phyloP scores from a whole-genome alignment of 1,284 basidiomycete species.

The Cryptococcus sp. region DNA sequence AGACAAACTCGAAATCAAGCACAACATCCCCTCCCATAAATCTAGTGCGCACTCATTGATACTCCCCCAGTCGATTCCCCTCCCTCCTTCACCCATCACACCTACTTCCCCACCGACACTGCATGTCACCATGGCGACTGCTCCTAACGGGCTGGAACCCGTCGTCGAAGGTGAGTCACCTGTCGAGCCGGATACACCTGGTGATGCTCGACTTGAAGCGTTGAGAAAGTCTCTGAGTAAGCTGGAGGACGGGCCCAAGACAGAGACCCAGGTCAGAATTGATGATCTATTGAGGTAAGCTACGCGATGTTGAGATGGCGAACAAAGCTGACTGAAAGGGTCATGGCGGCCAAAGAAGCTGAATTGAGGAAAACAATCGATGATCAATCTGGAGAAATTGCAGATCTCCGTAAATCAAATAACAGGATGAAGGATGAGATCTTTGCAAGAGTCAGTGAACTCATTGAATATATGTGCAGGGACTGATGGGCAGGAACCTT shows the following conservation, averaged over 20 bases:
- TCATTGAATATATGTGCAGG: neutral
- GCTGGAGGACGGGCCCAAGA: slow-evolving; percentile 7
- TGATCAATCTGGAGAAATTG: slow-evolving; percentile 35
- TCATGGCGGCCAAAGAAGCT: slow-evolving; percentile 32
- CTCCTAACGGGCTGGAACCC: too few species aligned
- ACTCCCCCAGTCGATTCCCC: slow-evolving; percentile 3
- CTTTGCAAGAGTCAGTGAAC: slow-evolving; percentile 9
- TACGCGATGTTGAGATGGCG: neutral
- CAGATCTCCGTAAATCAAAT: slow-evolving; percentile 28
- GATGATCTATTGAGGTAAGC: slow-evolving; percentile 21
- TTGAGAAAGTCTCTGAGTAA: slow-evolving; percentile 12
- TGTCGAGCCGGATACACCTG: neutral
- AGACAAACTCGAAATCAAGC: slow-evolving; percentile 48
- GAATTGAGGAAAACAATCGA: slow-evolving; percentile 30
- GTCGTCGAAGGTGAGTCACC: neutral
- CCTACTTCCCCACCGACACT: neutral
- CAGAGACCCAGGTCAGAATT: slow-evolving; percentile 11
- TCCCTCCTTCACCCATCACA: slow-evolving; percentile 6
- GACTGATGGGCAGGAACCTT: neutral
- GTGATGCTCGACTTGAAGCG: slow-evolving; percentile 7
- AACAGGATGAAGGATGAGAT: slow-evolving; percentile 23
- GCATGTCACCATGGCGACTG: neutral
- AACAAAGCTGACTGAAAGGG: slow-evolving; percentile 9
- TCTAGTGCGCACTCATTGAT: slow-evolving; percentile 14
- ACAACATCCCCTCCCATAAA: slow-evolving; percentile 35